Base-by-base conservation (phyloP, 2,329 filamentous ascomycete species). In the Diaporthe citri region DNA sequence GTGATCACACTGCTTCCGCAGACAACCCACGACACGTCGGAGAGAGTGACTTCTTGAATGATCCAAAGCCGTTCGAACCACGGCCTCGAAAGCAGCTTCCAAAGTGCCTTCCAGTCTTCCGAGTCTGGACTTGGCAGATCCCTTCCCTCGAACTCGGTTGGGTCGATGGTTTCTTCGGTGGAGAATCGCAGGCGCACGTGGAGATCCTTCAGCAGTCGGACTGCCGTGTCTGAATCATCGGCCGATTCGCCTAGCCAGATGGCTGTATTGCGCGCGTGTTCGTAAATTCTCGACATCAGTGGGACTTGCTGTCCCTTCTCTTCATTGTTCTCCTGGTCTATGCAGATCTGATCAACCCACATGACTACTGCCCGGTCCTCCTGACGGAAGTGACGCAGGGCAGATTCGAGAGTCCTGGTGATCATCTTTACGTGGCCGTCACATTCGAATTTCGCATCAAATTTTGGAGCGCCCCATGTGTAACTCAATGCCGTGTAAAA, bases 311-410 rank as follows among this genome's bases (percentile, higher is more conserved):
- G 56, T 22, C 12, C 56, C 31, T 59, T 59, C 12, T 59, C 56
- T 20, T 59, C 31, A 5, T n/a, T 59, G 34, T 39, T 59, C 20
- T 15, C 56, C 56, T 59, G 56, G 56, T 59, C 56, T 59, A 59
- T 59, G 56, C 31, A 59, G 10, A 59, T 59, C 56, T 59, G 56
- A 17, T 59, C 56, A 36, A 59, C 56, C 31, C 56, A 59, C 10
- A 59, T 1, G 9, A 59, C 31, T 9, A 39, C 31, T 3, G 20
- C 56, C 20, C 22, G 20, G 12, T 59, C 56, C 56, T 39, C 10
- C 20, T 59, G 31, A 15, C 56, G 56, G 31, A 59, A 36, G 9
- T 36, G 56, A 15, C 20, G 34, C 56, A 59, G n/a, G 4, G 56
- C 56, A 36, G 56, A 59, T 6, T 36, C 56, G 31, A 59, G 56